These are phyloP conservation scores for Hypoxylon sp. DNA, from an alignment of 2,329 filamentous ascomycete genomes.

Conservation along the genomic window DNA sequence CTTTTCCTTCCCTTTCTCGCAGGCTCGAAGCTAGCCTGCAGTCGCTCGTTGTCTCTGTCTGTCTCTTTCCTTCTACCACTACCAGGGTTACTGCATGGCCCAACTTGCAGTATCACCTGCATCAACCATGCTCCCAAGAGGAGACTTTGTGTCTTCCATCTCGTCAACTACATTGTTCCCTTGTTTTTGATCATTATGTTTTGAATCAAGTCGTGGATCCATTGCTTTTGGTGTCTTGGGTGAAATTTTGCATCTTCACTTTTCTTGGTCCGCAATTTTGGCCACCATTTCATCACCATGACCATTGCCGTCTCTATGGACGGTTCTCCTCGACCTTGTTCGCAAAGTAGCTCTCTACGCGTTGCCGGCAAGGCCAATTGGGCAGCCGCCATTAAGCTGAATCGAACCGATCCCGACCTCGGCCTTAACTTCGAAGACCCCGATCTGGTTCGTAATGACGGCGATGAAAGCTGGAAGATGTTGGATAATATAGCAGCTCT, in stretches of 20 bases:
- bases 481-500: conserved; percentile 61
- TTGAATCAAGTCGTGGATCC: conserved; percentile 56
- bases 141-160: conserved; percentile 37
- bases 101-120: conserved; percentile 44
- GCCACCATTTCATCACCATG: conserved; percentile 48
- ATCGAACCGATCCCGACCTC: conserved; percentile 50
- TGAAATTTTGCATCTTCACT: conserved; percentile 56
- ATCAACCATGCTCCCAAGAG: conserved; percentile 42
- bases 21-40: conserved; percentile 39
- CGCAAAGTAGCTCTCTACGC: conserved; percentile 58
- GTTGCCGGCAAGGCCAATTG: conserved; percentile 58
- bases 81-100: conserved; percentile 42
- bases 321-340: conserved; percentile 53
- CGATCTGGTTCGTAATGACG: conserved; percentile 54
- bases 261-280: conserved; percentile 55
- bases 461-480: conserved; percentile 56
- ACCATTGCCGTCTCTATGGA: conserved; percentile 49
- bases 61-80: conserved; percentile 35
- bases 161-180: conserved; percentile 46
- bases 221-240: conserved; percentile 63
- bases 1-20: conserved; percentile 33
- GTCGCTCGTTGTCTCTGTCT: conserved; percentile 29
- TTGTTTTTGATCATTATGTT: conserved; percentile 59
- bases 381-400: conserved; percentile 53
- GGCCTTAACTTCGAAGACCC: conserved; percentile 53